Percentiles rank a stretch among this genome's conserved stretches.
Conservation (phyloP, 2,329 filamentous ascomycete species). For the Fusarium mundagurra region DNA sequence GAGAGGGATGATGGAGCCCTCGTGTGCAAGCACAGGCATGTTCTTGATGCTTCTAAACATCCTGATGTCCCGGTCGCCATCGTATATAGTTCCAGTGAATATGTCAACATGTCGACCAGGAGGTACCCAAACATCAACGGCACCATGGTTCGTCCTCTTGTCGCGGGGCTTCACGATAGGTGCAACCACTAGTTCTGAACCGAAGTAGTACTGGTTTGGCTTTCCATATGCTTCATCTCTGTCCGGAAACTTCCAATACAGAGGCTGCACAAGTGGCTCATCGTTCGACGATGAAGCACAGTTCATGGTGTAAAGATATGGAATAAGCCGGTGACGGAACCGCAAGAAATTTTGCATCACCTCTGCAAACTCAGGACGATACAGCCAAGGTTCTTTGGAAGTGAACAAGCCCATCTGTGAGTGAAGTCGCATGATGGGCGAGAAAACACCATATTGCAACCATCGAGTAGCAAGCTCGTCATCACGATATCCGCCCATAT, state of each 20-base stretch:
- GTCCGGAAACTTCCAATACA: conserved; percentile 70
- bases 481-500: conserved; percentile 64
- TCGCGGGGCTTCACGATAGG: conserved; percentile 65
- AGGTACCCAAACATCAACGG: conserved; percentile 66
- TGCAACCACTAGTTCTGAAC: conserved; percentile 63
- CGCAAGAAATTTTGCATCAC: conserved; percentile 61
- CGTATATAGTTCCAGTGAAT: conserved; percentile 66
- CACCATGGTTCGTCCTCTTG: conserved; percentile 55
- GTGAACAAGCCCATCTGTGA: conserved; percentile 67
- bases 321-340: conserved; percentile 67
- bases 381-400: conserved; percentile 71
- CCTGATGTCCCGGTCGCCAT: conserved; percentile 62
- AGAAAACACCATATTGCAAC: conserved; percentile 70
- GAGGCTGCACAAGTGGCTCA: conserved; percentile 66
- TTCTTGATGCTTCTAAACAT: conserved; percentile 60
- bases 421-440: conserved; percentile 69
- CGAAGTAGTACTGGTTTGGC: conserved; percentile 69
- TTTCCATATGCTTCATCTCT: conserved; percentile 63
- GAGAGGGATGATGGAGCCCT: conserved; percentile 68
- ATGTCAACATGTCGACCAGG: conserved; percentile 65
- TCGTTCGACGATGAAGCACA: conserved; percentile 54
- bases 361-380: conserved; percentile 55
- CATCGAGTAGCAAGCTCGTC: conserved; percentile 69
- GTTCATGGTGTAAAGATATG: conserved; percentile 70
- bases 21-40: conserved; percentile 63